Conservation (phyloP, 805 yeast species). For the Grigorovia jiainica region DNA sequence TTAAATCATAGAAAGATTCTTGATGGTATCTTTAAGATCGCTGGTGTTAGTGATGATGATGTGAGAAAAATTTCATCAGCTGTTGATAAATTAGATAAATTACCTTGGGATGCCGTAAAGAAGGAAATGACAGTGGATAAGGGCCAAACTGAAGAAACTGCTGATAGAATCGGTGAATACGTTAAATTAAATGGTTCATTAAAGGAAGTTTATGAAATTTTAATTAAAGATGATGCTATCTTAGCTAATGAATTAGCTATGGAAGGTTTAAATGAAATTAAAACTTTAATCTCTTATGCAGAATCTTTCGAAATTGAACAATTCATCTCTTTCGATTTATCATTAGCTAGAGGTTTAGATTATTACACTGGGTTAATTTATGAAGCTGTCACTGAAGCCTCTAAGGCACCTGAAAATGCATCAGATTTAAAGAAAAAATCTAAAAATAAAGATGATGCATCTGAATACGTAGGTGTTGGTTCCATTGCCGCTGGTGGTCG, state of each 20-base stretch:
- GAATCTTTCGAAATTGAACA: conserved; percentile 71
- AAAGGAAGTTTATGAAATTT: conserved; percentile 45
- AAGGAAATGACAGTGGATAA: conserved; percentile 89
- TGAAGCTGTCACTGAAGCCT: conserved; percentile 90
- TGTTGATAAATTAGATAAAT: conserved; percentile 91
- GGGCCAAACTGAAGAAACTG: conserved; percentile 82
- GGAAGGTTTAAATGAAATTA: conserved; percentile 76
- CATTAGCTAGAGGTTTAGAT: conserved; percentile 94
- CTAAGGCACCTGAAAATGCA: conserved; percentile 90
- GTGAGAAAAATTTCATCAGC: conserved; percentile 90
- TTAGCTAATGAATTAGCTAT: conserved; percentile 61
- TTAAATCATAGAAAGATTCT: conserved; percentile 90
- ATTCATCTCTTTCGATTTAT: conserved; percentile 76
- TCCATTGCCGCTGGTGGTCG: conserved; percentile 99
- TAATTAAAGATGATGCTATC: conserved; percentile 51
- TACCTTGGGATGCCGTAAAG: conserved; percentile 91
- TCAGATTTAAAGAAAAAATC: conserved; percentile 49
- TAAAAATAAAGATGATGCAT: conserved; percentile 64
- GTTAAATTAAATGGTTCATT: conserved; percentile 80
- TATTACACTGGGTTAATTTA: conserved; percentile 95
- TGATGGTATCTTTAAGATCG: conserved; percentile 90
- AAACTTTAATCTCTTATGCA: conserved; percentile 59
- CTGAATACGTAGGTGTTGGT: conserved; percentile 95
- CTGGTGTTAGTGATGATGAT: conserved; percentile 91
- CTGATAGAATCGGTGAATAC: conserved; percentile 85